Conservation (phyloP, 73 alveolate genomes). For the Tetrahymena thermophila region DNA sequence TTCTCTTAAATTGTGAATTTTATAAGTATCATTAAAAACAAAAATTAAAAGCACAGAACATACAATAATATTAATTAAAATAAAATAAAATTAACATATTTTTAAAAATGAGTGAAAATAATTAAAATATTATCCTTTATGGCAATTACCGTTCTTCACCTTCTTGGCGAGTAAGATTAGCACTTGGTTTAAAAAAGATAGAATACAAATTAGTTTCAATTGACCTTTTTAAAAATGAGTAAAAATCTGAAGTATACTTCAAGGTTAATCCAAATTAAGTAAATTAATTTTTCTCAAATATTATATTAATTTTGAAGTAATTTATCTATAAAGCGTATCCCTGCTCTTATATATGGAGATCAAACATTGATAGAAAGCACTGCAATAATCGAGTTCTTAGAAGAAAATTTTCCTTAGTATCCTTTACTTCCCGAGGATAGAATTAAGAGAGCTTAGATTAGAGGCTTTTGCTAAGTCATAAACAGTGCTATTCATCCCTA, state of each 20-base stretch:
- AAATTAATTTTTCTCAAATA: not conserved
- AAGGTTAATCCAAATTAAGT: slow-evolving; percentile 60
- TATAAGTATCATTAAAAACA: no score
- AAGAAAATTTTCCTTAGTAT: slow-evolving; percentile 55
- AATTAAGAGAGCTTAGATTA: slow-evolving; percentile 8
- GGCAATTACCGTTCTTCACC: slow-evolving; percentile 54
- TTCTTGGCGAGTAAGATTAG: slow-evolving; percentile 67
- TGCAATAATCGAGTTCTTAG: slow-evolving; percentile 62
- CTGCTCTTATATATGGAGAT: slow-evolving; percentile 9
- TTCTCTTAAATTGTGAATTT: no score
- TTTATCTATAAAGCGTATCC: slow-evolving; percentile 35
- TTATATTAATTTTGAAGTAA: not conserved
- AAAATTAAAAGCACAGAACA: no score
- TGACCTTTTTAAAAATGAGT: slow-evolving; percentile 45
- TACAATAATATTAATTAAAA: no score
- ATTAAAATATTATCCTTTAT: slow-evolving; percentile 16
- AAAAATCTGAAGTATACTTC: slow-evolving; percentile 41
- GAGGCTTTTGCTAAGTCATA: slow-evolving; percentile 51
- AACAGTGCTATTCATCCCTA: slow-evolving; percentile 73
- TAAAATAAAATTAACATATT: no score
- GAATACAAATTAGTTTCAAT: slow-evolving; percentile 41
- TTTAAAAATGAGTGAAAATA: not conserved
- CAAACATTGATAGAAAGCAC: not conserved
- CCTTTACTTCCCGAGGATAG: slow-evolving; percentile 49
- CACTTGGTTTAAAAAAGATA: slow-evolving; percentile 50